Evolutionary conservation across 1,284 basidiomycete genomes (phyloP).

Genomic region (Ganoderma lingzhi): DNA sequence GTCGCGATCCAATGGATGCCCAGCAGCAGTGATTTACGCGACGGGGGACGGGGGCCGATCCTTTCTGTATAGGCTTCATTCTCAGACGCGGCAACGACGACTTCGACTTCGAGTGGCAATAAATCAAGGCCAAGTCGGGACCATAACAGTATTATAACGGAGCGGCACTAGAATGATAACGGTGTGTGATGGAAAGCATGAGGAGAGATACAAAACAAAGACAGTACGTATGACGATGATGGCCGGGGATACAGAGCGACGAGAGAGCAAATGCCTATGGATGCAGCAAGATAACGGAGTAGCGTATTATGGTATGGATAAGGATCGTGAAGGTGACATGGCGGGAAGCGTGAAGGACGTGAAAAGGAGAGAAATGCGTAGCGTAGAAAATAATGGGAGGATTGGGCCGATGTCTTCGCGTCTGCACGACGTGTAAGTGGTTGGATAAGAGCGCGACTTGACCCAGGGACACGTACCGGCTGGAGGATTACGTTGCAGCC

Average conservation of each 20-base stretch:
- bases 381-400: background rate
- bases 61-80: background rate
- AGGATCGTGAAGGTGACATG: background rate
- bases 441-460: background rate
- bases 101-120: background rate
- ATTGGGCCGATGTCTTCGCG: background rate
- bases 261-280: background rate
- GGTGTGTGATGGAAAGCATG: background rate
- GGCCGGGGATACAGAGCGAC: background rate
- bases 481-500: background rate
- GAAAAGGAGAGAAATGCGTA: background rate
- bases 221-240: slow-evolving; percentile 1
- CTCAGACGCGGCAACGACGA: background rate
- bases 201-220: background rate
- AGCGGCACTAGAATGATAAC: background rate
- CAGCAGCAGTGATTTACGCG: background rate
- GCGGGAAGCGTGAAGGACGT: background rate
- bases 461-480: background rate
- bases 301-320: background rate
- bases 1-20: background rate
- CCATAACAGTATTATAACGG: background rate
- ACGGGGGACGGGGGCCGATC: too few relatives aligned
- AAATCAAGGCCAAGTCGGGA: background rate
- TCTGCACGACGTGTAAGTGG: background rate
- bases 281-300: background rate